Evolutionary conservation across 2,329 filamentous ascomycete genomes (phyloP).

Genomic region (Achaetomium macrosporum): DNA sequence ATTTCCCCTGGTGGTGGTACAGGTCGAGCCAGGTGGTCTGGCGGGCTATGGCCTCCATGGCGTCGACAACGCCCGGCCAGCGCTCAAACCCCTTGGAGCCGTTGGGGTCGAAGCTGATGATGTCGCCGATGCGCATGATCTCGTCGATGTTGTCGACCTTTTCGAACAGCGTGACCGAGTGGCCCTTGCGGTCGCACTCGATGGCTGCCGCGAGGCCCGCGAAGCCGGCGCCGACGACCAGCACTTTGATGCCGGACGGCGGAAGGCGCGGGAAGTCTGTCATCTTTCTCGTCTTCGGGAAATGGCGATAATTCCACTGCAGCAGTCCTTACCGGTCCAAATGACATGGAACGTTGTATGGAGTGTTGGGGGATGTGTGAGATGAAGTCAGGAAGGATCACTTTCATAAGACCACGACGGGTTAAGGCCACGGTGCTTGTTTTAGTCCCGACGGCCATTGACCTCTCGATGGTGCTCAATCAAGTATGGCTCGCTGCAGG

Average conservation of each 20-base stretch:
- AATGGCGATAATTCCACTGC: no score
- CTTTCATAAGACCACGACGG: background rate
- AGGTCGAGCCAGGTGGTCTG: conserved; percentile 38
- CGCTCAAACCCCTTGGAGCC: conserved; percentile 52
- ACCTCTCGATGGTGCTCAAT: background rate
- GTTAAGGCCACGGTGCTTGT: conserved; percentile 1
- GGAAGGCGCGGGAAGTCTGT: conserved; percentile 14
- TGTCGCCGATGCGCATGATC: conserved; percentile 43
- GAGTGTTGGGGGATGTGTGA: background rate
- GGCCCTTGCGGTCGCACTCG: conserved; percentile 52
- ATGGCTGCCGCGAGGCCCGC: conserved; percentile 55
- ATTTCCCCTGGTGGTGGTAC: conserved; percentile 42
- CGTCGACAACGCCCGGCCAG: conserved; percentile 46
- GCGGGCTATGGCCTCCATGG: conserved; percentile 46
- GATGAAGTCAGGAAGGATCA: background rate
- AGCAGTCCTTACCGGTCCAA: background rate
- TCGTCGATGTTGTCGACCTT: conserved; percentile 36
- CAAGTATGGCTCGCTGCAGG: background rate
- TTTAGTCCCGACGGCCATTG: conserved; percentile 10
- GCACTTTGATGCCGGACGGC: conserved; percentile 39
- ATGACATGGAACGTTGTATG: background rate
- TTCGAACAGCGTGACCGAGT: conserved; percentile 42
- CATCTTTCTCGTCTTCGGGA: background rate
- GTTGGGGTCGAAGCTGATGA: conserved; percentile 51
- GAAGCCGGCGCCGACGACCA: conserved; percentile 50